Base-by-base conservation (phyloP, 768 basidiomycete species). In the Amanita rubescens region DNA sequence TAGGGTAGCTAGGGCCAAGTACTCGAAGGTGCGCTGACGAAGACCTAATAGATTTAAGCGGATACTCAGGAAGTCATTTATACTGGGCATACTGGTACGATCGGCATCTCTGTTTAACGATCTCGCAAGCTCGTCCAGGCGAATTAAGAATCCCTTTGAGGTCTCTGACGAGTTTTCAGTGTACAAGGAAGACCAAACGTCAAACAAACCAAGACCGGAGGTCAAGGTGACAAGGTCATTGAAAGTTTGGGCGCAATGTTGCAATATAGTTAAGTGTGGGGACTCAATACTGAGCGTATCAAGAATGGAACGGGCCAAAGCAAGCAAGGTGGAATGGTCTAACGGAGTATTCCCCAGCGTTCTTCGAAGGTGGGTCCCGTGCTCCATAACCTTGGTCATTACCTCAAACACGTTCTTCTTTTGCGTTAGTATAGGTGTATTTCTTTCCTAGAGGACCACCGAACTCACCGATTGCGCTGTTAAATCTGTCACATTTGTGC, bases 181-280 rank as follows among this genome's bases (percentile, higher is more conserved):
- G 35, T 32, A 59, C 9, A 51, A 12, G 17, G 44, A 50, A 11
- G 74, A 70, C 92, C 92, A 95, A 33, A 95, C 79, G 19, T 83
- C 74, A 17, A 77, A 69, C 64, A 94, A 70, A 20, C 85, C 87
- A 22, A 81, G 72, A 3, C 94, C 94, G n/a, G 80, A 77, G 6
- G 81, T 80, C 14, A 83, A 75, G 2, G 78, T 78, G 14, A 87
- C 71, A 3, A 71, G 62, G 4, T 73, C 66, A 34, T 75, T 70
- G 3, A 94, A 69, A 5, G 61, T 59, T 30, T 68, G 53, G 5
- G 70, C 69, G 24, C 65, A 59, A n/a, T 50, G 46, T 8, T 59
- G 60, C 27, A 82, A 60, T 22, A 60, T 49, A 1, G 52, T 38
- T 47, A 80, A 76, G 3, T 54, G 39, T 2, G 66, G 49, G 3